phyloP scores from a whole-genome alignment of 495 filamentous ascomycete genomes.

The Xylaria flabelliformis region DNA sequence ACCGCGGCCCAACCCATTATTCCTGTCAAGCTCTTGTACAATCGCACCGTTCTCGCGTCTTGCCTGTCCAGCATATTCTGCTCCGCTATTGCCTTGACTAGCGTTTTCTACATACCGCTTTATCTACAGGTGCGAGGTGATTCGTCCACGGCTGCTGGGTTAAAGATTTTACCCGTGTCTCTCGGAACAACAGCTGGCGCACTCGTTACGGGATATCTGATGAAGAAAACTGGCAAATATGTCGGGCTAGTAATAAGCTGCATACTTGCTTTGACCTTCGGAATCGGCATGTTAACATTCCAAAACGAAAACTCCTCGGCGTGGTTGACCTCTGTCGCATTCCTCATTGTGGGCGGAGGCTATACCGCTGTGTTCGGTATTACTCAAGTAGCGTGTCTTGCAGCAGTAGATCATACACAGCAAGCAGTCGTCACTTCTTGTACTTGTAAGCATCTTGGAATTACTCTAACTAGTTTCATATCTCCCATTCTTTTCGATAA shows the following conservation, averaged over 20 bases:
- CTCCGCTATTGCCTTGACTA: slow-evolving; percentile 49
- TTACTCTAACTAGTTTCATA: background rate
- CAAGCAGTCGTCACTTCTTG: slow-evolving; percentile 76
- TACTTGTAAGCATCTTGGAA: slow-evolving; percentile 67
- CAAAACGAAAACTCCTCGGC: slow-evolving; percentile 57
- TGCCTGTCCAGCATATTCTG: slow-evolving; percentile 72
- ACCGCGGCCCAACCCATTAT: slow-evolving; percentile 45
- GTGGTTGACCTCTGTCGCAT: slow-evolving; percentile 64
- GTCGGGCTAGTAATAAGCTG: slow-evolving; percentile 54
- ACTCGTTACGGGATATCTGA: slow-evolving; percentile 65
- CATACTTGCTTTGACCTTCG: slow-evolving; percentile 53
- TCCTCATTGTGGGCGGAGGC: slow-evolving; percentile 63
- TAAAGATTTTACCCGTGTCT: slow-evolving; percentile 62
- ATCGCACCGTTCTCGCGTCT: slow-evolving; percentile 66
- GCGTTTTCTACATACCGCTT: slow-evolving; percentile 71
- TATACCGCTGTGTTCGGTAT: slow-evolving; percentile 72
- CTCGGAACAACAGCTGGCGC: slow-evolving; percentile 69
- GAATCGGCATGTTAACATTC: slow-evolving; percentile 54
- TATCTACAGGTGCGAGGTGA: slow-evolving; percentile 72
- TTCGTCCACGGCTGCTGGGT: slow-evolving; percentile 67
- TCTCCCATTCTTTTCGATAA: background rate
- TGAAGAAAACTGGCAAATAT: slow-evolving; percentile 71
- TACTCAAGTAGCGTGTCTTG: slow-evolving; percentile 69
- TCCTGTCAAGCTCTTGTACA: slow-evolving; percentile 67
- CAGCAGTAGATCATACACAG: slow-evolving; percentile 68